Conservation (phyloP, 352 stramenopile genomes). For the Globisporangium uncinulatum region DNA sequence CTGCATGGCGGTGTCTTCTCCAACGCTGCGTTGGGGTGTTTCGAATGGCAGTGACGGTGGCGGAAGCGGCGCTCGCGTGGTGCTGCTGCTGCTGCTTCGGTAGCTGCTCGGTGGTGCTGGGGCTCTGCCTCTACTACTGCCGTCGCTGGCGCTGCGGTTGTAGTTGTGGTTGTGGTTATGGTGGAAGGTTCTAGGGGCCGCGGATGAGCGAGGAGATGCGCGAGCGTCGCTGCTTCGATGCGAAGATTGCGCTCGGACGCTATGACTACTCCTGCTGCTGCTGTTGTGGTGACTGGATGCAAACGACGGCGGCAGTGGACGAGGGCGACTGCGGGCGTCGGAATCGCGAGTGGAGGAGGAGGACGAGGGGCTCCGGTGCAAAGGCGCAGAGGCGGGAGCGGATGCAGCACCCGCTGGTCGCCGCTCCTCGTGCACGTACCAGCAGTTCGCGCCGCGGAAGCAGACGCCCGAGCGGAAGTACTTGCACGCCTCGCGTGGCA, state of each 20-base stretch:
- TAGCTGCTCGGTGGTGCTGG: background rate
- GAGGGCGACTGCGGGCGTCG: background rate
- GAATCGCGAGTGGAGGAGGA: background rate
- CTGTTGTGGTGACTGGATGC: background rate
- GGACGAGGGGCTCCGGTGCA: background rate
- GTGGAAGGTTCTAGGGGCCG: background rate
- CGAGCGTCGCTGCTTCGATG: constrained; percentile 1
- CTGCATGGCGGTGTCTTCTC: background rate
- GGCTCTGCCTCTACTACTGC: background rate
- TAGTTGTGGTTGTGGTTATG: background rate
- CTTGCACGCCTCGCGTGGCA: constrained; percentile 5
- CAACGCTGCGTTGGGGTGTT: too few species aligned
- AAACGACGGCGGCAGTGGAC: too few species aligned
- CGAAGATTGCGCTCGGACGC: background rate
- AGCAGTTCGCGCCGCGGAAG: constrained; percentile 6
- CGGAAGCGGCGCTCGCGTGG: background rate
- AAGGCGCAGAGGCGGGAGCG: background rate
- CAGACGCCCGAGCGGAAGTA: constrained; percentile 4
- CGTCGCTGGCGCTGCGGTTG: background rate
- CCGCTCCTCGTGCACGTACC: constrained; percentile 6
- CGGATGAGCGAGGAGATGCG: too few species aligned
- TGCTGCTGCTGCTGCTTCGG: background rate
- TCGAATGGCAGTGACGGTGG: background rate
- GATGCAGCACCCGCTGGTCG: background rate
- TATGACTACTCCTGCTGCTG: background rate